Evolutionary conservation across 148 eudicot genomes (phyloP).

Genomic region (Fagopyrum esculentum): DNA sequence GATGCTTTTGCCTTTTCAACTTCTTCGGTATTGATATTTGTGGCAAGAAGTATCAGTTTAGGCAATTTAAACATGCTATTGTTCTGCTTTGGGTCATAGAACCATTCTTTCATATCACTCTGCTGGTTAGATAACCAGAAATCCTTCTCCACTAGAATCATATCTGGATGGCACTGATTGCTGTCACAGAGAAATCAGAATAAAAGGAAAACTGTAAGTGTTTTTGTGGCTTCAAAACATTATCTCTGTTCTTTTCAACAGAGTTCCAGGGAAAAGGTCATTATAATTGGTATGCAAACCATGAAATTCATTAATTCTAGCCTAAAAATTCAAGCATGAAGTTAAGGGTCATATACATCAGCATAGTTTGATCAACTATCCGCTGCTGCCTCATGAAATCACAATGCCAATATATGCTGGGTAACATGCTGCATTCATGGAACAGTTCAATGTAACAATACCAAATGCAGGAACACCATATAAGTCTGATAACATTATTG

Average conservation of each 20-base stretch:
- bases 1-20: constrained; percentile 41
- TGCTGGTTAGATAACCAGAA: constrained; percentile 39
- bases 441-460: too few species aligned
- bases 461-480: too few species aligned
- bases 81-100: constrained; percentile 27
- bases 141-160: constrained; percentile 64
- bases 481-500: too few species aligned
- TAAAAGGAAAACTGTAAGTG: not conserved
- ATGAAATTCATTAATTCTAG: too few species aligned
- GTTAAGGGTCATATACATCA: too few species aligned
- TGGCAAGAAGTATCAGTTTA: constrained; percentile 53
- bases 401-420: too few species aligned
- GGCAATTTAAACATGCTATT: constrained; percentile 32
- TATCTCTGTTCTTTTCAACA: not conserved
- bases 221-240: not conserved
- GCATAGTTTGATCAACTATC: too few species aligned
- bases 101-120: constrained; percentile 16
- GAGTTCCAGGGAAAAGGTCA: too few species aligned
- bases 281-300: too few species aligned
- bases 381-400: too few species aligned
- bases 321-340: too few species aligned
- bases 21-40: constrained; percentile 34
- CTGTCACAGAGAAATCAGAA: constrained; percentile 20
- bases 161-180: constrained; percentile 33
- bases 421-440: too few species aligned